Percentiles rank a stretch among this genome's conserved stretches.
Conservation (phyloP, 1,284 basidiomycete genomes). For the Leccinum angustisporum region DNA sequence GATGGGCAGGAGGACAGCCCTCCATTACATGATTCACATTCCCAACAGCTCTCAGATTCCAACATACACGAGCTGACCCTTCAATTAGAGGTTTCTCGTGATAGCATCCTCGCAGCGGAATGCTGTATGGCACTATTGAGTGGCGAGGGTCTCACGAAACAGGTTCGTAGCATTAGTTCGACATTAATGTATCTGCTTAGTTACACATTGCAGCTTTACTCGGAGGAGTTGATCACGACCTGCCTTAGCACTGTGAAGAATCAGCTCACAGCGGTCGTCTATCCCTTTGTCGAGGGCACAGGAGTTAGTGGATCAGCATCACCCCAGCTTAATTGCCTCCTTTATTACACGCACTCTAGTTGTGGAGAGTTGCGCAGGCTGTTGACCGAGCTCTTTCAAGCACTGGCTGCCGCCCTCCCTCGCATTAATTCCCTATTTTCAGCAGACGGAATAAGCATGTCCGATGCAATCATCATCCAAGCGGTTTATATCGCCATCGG, state of each 20-base stretch:
- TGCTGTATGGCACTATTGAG: conserved; percentile 78
- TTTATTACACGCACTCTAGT: conserved; percentile 41
- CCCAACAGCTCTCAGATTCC: conserved; percentile 41
- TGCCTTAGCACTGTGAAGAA: conserved; percentile 80
- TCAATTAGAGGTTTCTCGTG: conserved; percentile 57
- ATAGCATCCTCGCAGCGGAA: conserved; percentile 79
- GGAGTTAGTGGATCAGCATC: conserved; percentile 45
- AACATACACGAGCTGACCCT: conserved; percentile 53
- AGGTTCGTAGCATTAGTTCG: conserved; percentile 49
- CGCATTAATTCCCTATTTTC: conserved; percentile 68
- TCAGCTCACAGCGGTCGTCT: conserved; percentile 76
- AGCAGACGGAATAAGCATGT: conserved; percentile 73
- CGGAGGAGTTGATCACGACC: conserved; percentile 85
- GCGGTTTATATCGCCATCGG: conserved; percentile 90
- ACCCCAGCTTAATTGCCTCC: conserved; percentile 54
- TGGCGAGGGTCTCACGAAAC: conserved; percentile 78
- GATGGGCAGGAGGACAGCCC: conserved; percentile 24
- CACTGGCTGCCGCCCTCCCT: conserved; percentile 63
- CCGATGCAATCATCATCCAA: conserved; percentile 85
- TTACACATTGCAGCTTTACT: conserved; percentile 62
- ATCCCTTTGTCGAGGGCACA: conserved; percentile 83
- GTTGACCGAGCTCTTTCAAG: conserved; percentile 67
- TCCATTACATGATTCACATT: conserved; percentile 19
- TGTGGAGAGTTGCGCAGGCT: conserved; percentile 51
- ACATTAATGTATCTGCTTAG: conserved; percentile 9